Conservation (phyloP, 805 yeast species). For the Saccharomyces kudriavzevii region DNA sequence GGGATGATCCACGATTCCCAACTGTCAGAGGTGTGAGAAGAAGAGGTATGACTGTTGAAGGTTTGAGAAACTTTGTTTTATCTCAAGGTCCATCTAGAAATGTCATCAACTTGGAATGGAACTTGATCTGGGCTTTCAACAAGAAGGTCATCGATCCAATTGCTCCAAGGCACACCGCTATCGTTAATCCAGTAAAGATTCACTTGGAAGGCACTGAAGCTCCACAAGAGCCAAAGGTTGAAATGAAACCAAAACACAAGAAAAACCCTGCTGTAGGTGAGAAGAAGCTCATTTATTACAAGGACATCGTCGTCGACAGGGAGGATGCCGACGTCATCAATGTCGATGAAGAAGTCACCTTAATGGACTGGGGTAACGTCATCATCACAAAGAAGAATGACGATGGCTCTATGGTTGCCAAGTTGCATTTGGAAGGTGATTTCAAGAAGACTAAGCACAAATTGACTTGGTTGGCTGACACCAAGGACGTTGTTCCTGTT, state of each 20-base stretch:
- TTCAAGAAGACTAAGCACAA: conserved; percentile 94
- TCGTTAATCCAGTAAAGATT: conserved; percentile 65
- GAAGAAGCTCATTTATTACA: conserved; percentile 64
- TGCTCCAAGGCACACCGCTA: conserved; percentile 92
- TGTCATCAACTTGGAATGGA: conserved; percentile 96
- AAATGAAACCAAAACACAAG: conserved; percentile 86
- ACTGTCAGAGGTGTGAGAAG: conserved; percentile 98
- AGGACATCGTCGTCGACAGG: conserved; percentile 70
- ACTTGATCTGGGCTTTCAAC: conserved; percentile 93
- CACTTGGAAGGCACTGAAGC: conserved; percentile 50
- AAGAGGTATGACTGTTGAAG: conserved; percentile 99
- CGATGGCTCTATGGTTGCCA: conserved; percentile 64
- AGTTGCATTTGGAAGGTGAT: conserved; percentile 87
- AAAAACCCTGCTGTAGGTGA: conserved; percentile 86
- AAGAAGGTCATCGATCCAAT: conserved; percentile 95
- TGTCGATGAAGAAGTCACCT: conserved; percentile 88
- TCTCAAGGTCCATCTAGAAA: conserved; percentile 98
- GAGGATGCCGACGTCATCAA: conserved; percentile 69
- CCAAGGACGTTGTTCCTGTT: conserved; percentile 60
- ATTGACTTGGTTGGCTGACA: conserved; percentile 87
- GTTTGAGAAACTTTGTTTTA: conserved; percentile 84
- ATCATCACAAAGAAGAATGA: conserved; percentile 64
- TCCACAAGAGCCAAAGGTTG: conserved; percentile 53
- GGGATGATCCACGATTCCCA: conserved; percentile 99
- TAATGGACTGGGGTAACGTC: conserved; percentile 98